Conservation (phyloP, 2,329 filamentous ascomycete species). For the Fusarium sp. region DNA sequence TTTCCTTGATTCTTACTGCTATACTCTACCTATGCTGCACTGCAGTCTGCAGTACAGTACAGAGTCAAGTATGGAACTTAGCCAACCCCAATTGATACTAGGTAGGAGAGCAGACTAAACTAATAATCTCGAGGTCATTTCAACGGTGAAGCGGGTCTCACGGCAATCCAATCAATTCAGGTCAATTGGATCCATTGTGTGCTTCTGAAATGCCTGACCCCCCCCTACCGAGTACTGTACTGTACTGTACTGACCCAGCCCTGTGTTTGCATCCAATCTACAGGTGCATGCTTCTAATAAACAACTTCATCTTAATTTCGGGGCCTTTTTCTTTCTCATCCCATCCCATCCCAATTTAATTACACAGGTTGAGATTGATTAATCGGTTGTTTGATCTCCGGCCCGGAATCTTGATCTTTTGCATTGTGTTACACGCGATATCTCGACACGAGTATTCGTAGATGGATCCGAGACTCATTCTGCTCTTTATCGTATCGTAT, state of each 20-base stretch:
- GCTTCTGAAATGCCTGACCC: neutral
- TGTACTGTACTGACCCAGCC: constrained; percentile 26
- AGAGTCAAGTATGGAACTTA: neutral
- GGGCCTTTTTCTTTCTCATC: constrained; percentile 18
- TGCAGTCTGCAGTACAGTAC: neutral
- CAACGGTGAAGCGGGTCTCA: constrained; percentile 39
- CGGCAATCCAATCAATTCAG: constrained; percentile 16
- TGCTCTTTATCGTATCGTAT: neutral
- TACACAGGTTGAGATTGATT: constrained; percentile 31
- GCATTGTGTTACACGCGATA: neutral
- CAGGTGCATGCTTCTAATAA: neutral
- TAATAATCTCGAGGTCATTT: constrained; percentile 41
- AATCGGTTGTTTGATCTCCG: constrained; percentile 31
- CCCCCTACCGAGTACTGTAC: neutral
- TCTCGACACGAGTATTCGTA: constrained; percentile 6
- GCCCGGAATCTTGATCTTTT: constrained; percentile 22
- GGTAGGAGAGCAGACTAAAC: constrained; percentile 37
- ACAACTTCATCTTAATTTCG: constrained; percentile 25
- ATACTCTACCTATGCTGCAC: neutral
- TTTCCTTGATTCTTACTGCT: constrained; percentile 23
- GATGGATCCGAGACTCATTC: neutral
- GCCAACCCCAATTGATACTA: constrained; percentile 29
- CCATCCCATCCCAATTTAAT: constrained; percentile 1
- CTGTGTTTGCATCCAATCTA: constrained; percentile 36
- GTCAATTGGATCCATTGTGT: neutral